A percentile compares a stretch with the other conserved stretches of the same genome.
These are phyloP conservation scores for Setomelanomma holmii DNA, from an alignment of 2,329 filamentous ascomycete species.

Conservation along the genomic window DNA sequence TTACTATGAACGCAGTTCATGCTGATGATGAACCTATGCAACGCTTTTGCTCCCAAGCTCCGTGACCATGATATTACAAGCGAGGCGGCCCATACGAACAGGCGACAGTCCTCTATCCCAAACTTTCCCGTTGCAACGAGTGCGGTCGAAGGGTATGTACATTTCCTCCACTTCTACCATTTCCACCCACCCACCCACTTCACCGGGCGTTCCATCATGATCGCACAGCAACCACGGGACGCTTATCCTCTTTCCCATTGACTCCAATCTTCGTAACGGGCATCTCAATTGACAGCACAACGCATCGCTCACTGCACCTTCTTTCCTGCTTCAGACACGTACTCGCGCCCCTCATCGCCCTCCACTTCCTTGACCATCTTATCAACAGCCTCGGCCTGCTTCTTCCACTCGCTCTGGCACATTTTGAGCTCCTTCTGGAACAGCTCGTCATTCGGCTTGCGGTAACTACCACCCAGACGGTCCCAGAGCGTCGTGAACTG, in stretches of 20 bases:
- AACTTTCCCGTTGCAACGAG: conserved; percentile 12
- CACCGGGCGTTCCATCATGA: conserved; percentile 2
- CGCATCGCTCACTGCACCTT: conserved; percentile 44
- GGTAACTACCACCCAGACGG: conserved; percentile 83
- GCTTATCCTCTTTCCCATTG: background rate
- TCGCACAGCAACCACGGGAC: conserved; percentile 10
- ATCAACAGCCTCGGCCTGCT: conserved; percentile 79
- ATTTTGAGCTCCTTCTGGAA: conserved; percentile 88
- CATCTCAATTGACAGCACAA: background rate
- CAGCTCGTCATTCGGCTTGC: conserved; percentile 82
- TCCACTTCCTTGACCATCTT: conserved; percentile 76
- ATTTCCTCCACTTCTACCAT: background rate
- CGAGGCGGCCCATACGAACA: background rate
- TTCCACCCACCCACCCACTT: background rate
- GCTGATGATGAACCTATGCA: background rate
- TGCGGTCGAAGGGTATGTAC: conserved; percentile 13
- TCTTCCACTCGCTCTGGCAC: conserved; percentile 78
- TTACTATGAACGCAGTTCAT: background rate
- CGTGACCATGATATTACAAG: conserved; percentile 9
- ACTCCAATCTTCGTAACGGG: conserved; percentile 10
- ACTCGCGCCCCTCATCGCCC: conserved; percentile 58
- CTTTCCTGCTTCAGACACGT: conserved; percentile 48
- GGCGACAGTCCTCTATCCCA: conserved; percentile 6
- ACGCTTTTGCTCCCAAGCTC: background rate
- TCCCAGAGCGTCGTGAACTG: conserved; percentile 96